Evolutionary conservation across 2,329 filamentous ascomycete species (phyloP), one percentile per base, ranked within the genome.

Genomic region (Aspergillus calidoustus): DNA sequence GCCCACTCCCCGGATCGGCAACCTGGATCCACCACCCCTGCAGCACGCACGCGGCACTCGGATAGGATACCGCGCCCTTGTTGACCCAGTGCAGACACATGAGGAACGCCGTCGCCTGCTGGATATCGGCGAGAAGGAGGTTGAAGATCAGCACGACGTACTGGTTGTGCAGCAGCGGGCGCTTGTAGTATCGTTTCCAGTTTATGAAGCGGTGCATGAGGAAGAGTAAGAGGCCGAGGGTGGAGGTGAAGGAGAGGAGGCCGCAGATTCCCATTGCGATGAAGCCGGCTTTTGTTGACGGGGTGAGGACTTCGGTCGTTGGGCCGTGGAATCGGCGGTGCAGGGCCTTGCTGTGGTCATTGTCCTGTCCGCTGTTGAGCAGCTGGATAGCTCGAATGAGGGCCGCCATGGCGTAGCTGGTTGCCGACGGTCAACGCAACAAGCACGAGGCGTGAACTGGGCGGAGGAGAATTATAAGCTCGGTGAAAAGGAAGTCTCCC

Each of bases 141-240:
- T 83, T 83, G 71, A 81, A 83, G 66, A 84, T 83, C 51, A 84
- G 76, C 22, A 84, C 72, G 47, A 84, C 76, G 56, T 82, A 83
- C 72, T 84, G 82, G 65, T 84, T 84, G 68, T 82, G 78, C 19
- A 79, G 79, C 41, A 84, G 78, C 49, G 81, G 80, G 61, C 77
- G 73, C 57, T 78, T 79, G 65, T 82, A 82, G 63, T 81, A 79
- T 59, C 73, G 77, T 41, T 78, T 72, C 82, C 82, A 84, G 63
- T 77, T 79, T 31, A 84, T 72, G 50, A 84, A 72, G 22, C 81
- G 79, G 64, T 82, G 79, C 5, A 81, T 82, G 64, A 84, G 77
- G 71, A 82, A 82, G 30, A 65, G 64, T 6, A 83, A 71, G 3
- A 83, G 72, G 30, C 57, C 22, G 7, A 69, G 38, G 2, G 66